These are phyloP conservation scores for Arachis monticola DNA, from an alignment of 331 rosid genomes.

Conservation along the genomic window DNA sequence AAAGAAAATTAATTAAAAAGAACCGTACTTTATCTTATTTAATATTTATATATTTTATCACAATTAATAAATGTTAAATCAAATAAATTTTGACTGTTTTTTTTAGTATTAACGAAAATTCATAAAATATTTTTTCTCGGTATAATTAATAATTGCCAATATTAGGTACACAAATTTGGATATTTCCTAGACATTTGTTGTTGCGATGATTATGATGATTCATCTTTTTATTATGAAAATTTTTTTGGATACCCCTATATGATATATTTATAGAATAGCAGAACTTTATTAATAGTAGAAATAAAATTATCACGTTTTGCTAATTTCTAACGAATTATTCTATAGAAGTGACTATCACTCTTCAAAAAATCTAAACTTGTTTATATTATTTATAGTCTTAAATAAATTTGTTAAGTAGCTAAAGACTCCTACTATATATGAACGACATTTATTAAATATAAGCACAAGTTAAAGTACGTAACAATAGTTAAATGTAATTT, in stretches of 20 bases:
- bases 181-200: background rate
- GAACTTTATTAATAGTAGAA: slow-evolving; percentile 6
- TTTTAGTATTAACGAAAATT: no score
- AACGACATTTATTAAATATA: no score
- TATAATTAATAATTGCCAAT: slow-evolving; percentile 17
- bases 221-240: background rate
- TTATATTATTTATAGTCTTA: background rate
- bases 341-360: slow-evolving; percentile 1
- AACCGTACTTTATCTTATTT: no score
- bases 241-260: background rate
- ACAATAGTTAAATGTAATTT: no score
- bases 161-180: background rate
- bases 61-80: no score
- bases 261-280: background rate
- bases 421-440: no score
- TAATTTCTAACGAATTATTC: slow-evolving; percentile 2
- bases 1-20: no score
- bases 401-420: background rate
- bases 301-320: slow-evolving; percentile 30
- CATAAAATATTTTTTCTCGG: background rate
- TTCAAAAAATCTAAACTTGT: background rate
- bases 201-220: background rate
- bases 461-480: no score
- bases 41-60: no score
- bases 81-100: no score